Base-by-base conservation (phyloP, 2,329 filamentous ascomycete species). In the Penicillium fuscoglaucum region DNA sequence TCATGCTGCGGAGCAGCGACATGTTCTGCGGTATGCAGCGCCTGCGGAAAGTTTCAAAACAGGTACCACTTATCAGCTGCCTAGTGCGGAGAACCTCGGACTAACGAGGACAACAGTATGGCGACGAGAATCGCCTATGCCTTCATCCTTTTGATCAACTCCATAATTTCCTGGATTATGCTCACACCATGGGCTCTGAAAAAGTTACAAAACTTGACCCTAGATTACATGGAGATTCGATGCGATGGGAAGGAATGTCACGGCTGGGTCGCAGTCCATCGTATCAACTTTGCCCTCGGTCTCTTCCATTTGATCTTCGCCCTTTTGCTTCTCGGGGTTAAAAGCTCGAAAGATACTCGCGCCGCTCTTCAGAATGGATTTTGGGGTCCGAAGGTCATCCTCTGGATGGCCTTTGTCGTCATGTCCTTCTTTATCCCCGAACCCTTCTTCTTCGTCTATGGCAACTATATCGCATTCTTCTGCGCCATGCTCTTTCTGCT, bases 181-280 rank as follows among this genome's bases (percentile, higher is more conserved):
- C 91, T 99, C 79, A 99, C 95, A 24, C 91, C 92, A 53, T 99
- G 95, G 95, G 95, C 95, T 35, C 90, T 99, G 73, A 91, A 96
- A 70, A 98, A 98, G 75, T 83, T 99, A 6, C 88, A 98, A 77
- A 87, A 96, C 64, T 82, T 98, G 55, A 95, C 91, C 13, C 84
- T 99, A 65, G 92, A 98, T 78, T 98, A 97, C 72, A 93, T 99
- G 80, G 92, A 91, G 70, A 96, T 99, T 72, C 89, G 89, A 70
- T 99, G 95, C 74, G 88, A 91, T 29, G 93, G 90, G 50, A 90
- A 93, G 66, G 85, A 93, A 72, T 99, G 95, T 74, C 90, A 96
- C 72, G 95, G 95, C 67, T 99, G 95, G 86, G 88, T 97, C 48
- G 95, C 95, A 7, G 93, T 98, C 43, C 93, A 99, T 75, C 87